Percentiles rank a stretch among this genome's conserved stretches.
Evolutionary conservation across 2,329 filamentous ascomycete species (phyloP).

Genomic region (Colletotrichum karsti): DNA sequence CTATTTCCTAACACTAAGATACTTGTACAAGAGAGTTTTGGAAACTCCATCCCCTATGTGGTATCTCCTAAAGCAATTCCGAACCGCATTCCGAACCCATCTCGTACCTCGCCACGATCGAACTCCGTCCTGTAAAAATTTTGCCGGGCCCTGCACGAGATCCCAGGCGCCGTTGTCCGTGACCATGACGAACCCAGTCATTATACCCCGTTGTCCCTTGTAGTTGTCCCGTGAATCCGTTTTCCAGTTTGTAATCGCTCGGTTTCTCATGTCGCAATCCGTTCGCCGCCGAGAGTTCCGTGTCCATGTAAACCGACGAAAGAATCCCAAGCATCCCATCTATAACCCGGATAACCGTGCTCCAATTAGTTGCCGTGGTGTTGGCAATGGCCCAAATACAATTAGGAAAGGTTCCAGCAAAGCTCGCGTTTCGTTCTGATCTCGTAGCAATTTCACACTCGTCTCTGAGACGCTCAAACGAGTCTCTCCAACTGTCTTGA

Average conservation of each 20-base stretch:
- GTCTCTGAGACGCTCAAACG: too few relatives aligned
- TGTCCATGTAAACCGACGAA: neutral
- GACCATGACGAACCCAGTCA: neutral
- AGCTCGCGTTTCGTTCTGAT: too few relatives aligned
- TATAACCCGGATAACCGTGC: constrained; percentile 1
- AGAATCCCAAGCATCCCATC: neutral
- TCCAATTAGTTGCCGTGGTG: constrained; percentile 16
- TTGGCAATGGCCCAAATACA: neutral
- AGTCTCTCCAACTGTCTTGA: too few relatives aligned
- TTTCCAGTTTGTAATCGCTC: neutral
- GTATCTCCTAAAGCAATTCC: constrained; percentile 16
- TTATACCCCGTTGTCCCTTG: neutral
- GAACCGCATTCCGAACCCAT: neutral
- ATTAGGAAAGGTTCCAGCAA: too few relatives aligned
- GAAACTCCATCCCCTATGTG: neutral
- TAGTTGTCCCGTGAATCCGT: neutral
- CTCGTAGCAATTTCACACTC: too few relatives aligned
- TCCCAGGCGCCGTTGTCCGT: neutral
- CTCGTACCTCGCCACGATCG: neutral
- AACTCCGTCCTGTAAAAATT: neutral
- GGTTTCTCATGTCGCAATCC: neutral
- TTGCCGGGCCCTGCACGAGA: neutral
- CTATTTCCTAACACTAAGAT: neutral
- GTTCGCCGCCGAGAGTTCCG: neutral
- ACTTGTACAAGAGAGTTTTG: neutral